Conservation (phyloP, 805 yeast species). For the Priceomyces castillae region DNA sequence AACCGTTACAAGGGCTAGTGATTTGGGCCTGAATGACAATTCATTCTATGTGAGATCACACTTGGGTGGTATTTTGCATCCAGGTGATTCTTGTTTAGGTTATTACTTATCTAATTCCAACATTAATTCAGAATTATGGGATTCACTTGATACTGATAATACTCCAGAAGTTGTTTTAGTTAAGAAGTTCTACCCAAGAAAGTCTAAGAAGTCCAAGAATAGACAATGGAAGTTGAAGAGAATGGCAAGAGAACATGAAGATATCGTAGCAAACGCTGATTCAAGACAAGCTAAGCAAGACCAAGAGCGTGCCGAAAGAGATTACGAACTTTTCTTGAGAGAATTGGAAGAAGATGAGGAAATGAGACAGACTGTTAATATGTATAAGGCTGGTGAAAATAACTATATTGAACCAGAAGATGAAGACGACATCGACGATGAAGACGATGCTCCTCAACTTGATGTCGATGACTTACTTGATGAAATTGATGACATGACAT, state of each 20-base stretch:
- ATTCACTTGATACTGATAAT: constrained; percentile 56
- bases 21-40: constrained; percentile 81
- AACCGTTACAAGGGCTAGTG: constrained; percentile 85
- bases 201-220: constrained; percentile 68
- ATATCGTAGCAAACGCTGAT: constrained; percentile 71
- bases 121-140: constrained; percentile 86
- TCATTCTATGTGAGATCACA: constrained; percentile 86
- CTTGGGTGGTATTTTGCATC: constrained; percentile 89
- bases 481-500: constrained; percentile 89
- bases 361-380: constrained; percentile 82
- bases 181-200: constrained; percentile 84
- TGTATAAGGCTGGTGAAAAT: constrained; percentile 64
- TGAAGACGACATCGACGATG: constrained; percentile 42
- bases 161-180: constrained; percentile 85
- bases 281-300: constrained; percentile 81
- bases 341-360: constrained; percentile 97
- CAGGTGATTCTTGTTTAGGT: constrained; percentile 95
- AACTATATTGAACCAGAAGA: constrained; percentile 36
- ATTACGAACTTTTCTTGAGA: constrained; percentile 92
- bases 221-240: constrained; percentile 91
- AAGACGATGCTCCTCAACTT: constrained; percentile 84
- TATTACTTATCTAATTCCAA: constrained; percentile 83
- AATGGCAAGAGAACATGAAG: constrained; percentile 95
- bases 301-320: constrained; percentile 87
- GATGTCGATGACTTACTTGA: constrained; percentile 90